These are phyloP conservation scores for Podosphaera fusca DNA, from an alignment of 2,329 filamentous ascomycete genomes.

Conservation along the genomic window DNA sequence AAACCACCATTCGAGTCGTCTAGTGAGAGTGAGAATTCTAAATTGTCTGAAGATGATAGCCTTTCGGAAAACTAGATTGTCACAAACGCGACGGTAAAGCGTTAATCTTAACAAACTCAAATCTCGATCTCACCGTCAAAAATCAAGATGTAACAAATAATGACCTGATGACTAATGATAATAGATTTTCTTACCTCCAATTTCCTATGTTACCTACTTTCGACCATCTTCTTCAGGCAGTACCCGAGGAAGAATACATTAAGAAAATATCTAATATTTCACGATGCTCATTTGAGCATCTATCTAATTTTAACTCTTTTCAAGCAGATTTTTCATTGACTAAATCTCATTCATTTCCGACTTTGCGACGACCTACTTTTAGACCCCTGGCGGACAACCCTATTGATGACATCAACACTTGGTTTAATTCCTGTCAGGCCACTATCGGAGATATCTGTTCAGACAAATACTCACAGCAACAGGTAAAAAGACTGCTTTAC, in stretches of 20 bases:
- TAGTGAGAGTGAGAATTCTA: neutral
- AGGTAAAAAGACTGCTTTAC: neutral
- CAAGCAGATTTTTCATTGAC: neutral
- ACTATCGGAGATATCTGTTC: neutral
- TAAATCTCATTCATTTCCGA: neutral
- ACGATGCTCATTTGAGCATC: neutral
- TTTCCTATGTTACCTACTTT: neutral
- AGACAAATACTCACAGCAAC: neutral
- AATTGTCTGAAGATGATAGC: no score
- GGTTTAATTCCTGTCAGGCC: neutral
- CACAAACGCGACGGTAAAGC: no score
- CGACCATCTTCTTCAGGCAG: neutral
- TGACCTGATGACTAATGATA: no score
- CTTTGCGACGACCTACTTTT: neutral
- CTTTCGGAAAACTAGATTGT: no score
- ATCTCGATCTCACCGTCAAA: no score
- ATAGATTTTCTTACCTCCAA: neutral
- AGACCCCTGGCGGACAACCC: neutral
- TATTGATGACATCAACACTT: neutral
- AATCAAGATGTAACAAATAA: no score
- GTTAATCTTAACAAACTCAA: no score
- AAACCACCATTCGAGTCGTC: neutral
- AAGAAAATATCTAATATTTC: neutral
- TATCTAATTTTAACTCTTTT: neutral
- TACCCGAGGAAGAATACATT: neutral